Conservation (phyloP, 306 rosid genomes). For the Amphicarpaea edgeworthii region DNA sequence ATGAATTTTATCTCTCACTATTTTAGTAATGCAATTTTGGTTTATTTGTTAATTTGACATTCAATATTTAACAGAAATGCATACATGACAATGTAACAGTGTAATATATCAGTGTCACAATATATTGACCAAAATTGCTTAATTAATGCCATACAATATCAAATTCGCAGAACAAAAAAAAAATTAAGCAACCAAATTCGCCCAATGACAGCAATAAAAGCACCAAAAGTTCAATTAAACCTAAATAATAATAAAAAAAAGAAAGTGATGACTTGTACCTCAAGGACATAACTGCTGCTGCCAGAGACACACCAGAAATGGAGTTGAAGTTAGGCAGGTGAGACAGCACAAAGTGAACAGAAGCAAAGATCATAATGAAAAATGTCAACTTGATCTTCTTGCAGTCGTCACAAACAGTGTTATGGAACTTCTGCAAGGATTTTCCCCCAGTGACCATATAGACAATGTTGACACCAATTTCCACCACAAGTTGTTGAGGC, state of each 20-base stretch:
- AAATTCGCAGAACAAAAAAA: too few relatives aligned
- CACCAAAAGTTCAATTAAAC: background rate
- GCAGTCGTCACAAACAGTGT: slow-evolving; percentile 51
- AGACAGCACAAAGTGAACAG: slow-evolving; percentile 73
- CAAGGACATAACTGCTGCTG: slow-evolving; percentile 80
- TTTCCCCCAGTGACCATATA: slow-evolving; percentile 83
- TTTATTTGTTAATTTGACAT: background rate
- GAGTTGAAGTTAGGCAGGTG: slow-evolving; percentile 82
- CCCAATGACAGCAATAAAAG: background rate
- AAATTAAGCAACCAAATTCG: background rate
- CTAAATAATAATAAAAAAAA: background rate
- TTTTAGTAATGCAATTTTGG: background rate
- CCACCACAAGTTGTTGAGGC: slow-evolving; percentile 75
- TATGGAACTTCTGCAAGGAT: slow-evolving; percentile 69
- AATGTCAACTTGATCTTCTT: slow-evolving; percentile 58
- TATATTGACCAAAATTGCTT: background rate
- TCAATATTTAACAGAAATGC: background rate
- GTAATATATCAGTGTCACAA: too few relatives aligned
- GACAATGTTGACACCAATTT: slow-evolving; percentile 70
- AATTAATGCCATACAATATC: too few relatives aligned
- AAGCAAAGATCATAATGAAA: slow-evolving; percentile 82
- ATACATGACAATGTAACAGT: background rate
- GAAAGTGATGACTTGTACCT: slow-evolving; percentile 52
- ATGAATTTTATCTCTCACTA: background rate
- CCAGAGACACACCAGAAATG: slow-evolving; percentile 71